phyloP scores from a whole-genome alignment of 1,284 basidiomycete species.

The Tylopilus microsporus region DNA sequence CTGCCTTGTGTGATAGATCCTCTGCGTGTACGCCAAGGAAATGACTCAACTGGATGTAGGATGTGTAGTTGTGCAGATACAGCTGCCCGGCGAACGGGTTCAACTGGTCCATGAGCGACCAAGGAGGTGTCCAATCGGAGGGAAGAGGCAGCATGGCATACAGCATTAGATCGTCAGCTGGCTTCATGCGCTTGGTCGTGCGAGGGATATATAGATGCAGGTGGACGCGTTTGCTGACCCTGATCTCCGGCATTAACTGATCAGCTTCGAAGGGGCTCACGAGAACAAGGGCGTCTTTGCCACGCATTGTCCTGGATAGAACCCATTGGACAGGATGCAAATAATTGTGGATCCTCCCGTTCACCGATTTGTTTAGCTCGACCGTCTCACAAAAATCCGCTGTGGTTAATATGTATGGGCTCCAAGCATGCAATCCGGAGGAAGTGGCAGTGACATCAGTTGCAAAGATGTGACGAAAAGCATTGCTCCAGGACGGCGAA shows the following conservation, averaged over 20 bases:
- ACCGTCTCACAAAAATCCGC: conserved; percentile 27
- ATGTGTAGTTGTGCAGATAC: conserved; percentile 25
- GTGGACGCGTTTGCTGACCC: conserved; percentile 29
- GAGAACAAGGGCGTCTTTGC: conserved; percentile 30
- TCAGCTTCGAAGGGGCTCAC: conserved; percentile 47
- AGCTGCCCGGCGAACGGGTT: conserved; percentile 39
- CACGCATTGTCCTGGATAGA: conserved; percentile 23
- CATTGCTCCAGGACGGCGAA: neutral
- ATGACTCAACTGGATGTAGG: conserved; percentile 34
- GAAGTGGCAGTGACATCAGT: neutral
- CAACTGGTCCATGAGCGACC: conserved; percentile 33
- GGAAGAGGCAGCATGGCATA: conserved; percentile 32
- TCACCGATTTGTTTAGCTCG: neutral
- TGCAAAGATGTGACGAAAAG: neutral
- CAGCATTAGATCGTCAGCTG: conserved; percentile 39
- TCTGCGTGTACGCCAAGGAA: conserved; percentile 36
- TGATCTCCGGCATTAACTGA: conserved; percentile 37
- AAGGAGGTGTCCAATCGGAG: conserved; percentile 17
- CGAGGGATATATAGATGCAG: conserved; percentile 38
- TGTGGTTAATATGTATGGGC: conserved; percentile 24
- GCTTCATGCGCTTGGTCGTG: conserved; percentile 32
- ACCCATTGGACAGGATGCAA: conserved; percentile 47
- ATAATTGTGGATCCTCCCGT: conserved; percentile 35
- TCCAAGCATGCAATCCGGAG: conserved; percentile 16
- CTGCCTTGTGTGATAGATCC: conserved; percentile 12